Percentiles rank a stretch among this genome's conserved stretches.
phyloP scores from a whole-genome alignment of 2,329 filamentous ascomycete species.

The Fusarium sp. region DNA sequence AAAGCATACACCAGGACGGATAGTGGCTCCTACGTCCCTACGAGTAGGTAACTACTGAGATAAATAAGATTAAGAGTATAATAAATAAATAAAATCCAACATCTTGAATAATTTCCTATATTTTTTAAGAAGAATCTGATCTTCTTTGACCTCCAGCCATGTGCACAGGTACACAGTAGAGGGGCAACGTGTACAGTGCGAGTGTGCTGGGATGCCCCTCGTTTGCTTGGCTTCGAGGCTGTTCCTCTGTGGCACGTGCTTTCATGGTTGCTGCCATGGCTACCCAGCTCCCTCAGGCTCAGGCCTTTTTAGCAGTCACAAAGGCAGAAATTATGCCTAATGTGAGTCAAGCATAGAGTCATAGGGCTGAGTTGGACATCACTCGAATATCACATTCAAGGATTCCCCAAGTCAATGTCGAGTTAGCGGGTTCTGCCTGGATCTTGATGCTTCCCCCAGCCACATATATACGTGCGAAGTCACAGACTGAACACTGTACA shows the following conservation, averaged over 20 bases:
- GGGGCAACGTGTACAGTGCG: slow-evolving; percentile 41
- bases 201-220: slow-evolving; percentile 18
- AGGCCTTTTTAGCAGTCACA: neutral
- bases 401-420: neutral
- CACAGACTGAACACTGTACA: slow-evolving; percentile 11
- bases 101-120: no score
- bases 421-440: slow-evolving; percentile 19
- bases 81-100: no score
- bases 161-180: slow-evolving; percentile 2
- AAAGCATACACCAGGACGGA: no score
- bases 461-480: slow-evolving; percentile 9
- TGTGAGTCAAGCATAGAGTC: slow-evolving; percentile 4
- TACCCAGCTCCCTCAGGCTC: slow-evolving; percentile 21
- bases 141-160: no score
- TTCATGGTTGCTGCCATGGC: slow-evolving; percentile 1
- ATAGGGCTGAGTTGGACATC: neutral
- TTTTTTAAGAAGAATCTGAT: no score
- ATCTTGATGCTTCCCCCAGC: neutral
- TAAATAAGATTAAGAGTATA: no score
- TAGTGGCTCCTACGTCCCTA: no score
- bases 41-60: no score
- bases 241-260: slow-evolving; percentile 26
- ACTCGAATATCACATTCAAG: neutral
- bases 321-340: neutral
- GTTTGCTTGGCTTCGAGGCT: neutral